A percentile compares a stretch with the other conserved stretches of the same genome.
These are phyloP conservation scores for Trichoderma orchidacearum DNA, from an alignment of 495 filamentous ascomycete species.

Conservation along the genomic window DNA sequence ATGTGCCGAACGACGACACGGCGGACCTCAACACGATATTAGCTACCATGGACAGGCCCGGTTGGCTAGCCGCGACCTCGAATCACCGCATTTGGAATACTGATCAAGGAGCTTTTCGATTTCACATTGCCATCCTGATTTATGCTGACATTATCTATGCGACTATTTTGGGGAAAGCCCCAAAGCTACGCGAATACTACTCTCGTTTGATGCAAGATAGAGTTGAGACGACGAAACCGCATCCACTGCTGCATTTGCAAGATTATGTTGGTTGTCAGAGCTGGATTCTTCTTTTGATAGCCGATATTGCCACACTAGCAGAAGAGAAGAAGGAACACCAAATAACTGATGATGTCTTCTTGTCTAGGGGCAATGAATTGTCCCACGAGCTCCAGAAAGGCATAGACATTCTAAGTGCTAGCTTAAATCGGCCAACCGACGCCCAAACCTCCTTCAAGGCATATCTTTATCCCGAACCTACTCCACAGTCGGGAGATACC, in stretches of 20 bases:
- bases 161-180: slow-evolving; percentile 23
- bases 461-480: neutral
- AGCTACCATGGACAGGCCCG: neutral
- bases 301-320: slow-evolving; percentile 31
- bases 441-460: neutral
- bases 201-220: slow-evolving; percentile 12
- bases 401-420: slow-evolving; percentile 26
- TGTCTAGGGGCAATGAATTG: neutral
- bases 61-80: neutral
- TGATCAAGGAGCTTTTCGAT: slow-evolving; percentile 18
- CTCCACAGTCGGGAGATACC: neutral
- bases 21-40: neutral
- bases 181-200: slow-evolving; percentile 27
- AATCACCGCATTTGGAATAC: neutral
- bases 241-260: slow-evolving; percentile 12
- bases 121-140: slow-evolving; percentile 32
- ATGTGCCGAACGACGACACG: neutral
- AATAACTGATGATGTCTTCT: neutral
- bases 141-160: slow-evolving; percentile 36
- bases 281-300: slow-evolving; percentile 28
- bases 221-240: neutral
- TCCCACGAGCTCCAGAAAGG: slow-evolving; percentile 9
- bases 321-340: slow-evolving; percentile 28
- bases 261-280: slow-evolving; percentile 30
- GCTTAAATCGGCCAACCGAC: slow-evolving; percentile 7